Percentiles rank a stretch among this genome's conserved stretches.
phyloP scores from a whole-genome alignment of 306 rosid species.

The Neltuma alba region DNA sequence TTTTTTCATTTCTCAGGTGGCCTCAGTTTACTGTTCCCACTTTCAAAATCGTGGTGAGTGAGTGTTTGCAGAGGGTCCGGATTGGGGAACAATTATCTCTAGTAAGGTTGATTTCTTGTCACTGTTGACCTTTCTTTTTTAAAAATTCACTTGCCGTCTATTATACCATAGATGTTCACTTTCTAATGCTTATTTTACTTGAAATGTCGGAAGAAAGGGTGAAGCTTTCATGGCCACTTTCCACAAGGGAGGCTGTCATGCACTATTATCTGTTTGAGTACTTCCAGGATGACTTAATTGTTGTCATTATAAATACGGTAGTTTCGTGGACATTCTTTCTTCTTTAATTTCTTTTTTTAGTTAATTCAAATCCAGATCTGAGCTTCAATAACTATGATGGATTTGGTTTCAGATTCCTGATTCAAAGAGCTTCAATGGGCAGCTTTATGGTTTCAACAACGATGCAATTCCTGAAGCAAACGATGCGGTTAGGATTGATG shows the following conservation, averaged over 20 bases:
- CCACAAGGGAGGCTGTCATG: conserved; percentile 80
- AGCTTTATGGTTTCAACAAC: conserved; percentile 52
- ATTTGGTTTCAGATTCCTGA: conserved; percentile 64
- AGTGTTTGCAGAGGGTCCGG: conserved; percentile 70
- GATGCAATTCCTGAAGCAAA: conserved; percentile 67
- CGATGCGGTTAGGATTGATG: conserved; percentile 74
- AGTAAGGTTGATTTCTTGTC: conserved; percentile 71
- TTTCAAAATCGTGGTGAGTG: conserved; percentile 64
- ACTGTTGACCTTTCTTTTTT: not conserved
- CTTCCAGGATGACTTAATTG: conserved; percentile 74
- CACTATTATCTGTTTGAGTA: conserved; percentile 89
- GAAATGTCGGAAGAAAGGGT: conserved; percentile 84
- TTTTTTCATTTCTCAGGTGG: conserved; percentile 71
- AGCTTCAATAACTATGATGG: conserved; percentile 27
- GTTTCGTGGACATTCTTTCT: conserved; percentile 9
- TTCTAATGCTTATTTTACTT: conserved; percentile 49
- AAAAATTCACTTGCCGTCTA: not conserved
- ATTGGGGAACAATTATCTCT: conserved; percentile 75
- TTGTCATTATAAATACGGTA: conserved; percentile 86
- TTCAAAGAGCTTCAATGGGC: conserved; percentile 39
- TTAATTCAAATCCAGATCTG: conserved; percentile 19
- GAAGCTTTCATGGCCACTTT: conserved; percentile 94
- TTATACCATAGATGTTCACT: conserved; percentile 25
- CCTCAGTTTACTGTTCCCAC: conserved; percentile 77
- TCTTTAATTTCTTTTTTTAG: not conserved